Evolutionary conservation across 169 alveolate genomes (phyloP).

Genomic region (Cryptosporidium parvum): DNA sequence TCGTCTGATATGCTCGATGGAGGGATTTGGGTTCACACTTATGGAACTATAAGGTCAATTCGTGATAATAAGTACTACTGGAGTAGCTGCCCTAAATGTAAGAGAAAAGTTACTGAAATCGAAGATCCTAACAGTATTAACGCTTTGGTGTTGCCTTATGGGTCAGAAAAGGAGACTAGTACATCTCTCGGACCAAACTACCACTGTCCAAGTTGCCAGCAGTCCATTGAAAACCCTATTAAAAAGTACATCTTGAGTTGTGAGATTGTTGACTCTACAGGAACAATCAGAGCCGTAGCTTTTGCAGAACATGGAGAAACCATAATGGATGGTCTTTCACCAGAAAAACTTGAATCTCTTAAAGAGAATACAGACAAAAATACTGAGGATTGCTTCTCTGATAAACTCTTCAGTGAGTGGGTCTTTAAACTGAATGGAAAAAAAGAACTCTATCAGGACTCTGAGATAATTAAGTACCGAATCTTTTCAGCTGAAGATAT

Average conservation of each 20-base stretch:
- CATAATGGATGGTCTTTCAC: constrained; percentile 56
- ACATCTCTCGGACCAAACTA: constrained; percentile 48
- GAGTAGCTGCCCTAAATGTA: constrained; percentile 70
- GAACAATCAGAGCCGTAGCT: constrained; percentile 67
- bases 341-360: constrained; percentile 38
- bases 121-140: constrained; percentile 60
- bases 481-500: constrained; percentile 66
- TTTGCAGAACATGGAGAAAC: constrained; percentile 76
- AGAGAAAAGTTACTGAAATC: constrained; percentile 70
- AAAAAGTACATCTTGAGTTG: constrained; percentile 68
- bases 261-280: constrained; percentile 61
- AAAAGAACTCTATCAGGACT: constrained; percentile 70
- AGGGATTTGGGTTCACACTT: constrained; percentile 69
- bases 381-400: constrained; percentile 58
- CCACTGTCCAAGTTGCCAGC: constrained; percentile 74
- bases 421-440: constrained; percentile 66
- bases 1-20: constrained; percentile 52
- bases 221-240: constrained; percentile 61
- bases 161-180: constrained; percentile 17
- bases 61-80: constrained; percentile 64
- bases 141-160: constrained; percentile 51
- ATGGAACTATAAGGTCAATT: constrained; percentile 62
- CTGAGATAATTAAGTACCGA: constrained; percentile 53
- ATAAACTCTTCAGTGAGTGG: constrained; percentile 73
- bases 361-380: constrained; percentile 43